Evolutionary conservation across 169 alveolate species (phyloP), one percentile per base, ranked within the genome.

Genomic region (Plasmodium gonderi): DNA sequence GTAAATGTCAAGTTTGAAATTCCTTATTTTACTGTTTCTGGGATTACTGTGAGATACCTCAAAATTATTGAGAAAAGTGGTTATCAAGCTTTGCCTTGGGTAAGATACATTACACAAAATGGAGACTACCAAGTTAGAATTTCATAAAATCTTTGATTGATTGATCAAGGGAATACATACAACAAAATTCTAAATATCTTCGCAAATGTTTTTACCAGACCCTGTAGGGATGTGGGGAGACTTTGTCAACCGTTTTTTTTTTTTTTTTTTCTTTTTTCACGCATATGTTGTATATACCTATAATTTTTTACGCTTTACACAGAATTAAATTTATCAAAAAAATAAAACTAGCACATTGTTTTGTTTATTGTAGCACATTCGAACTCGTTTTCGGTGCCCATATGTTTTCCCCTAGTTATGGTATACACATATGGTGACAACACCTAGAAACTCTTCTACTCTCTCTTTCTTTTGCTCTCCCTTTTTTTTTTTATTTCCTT

Each of bases 21-120:
- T 64, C 99, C 99, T n/a, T 99, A 99, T 92, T 99, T 98, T 97
- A 99, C 99, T 26, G 99, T 99, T 49, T 98, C 99, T n/a, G 99
- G 99, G 40, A 97, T 99, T 40, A 98, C 99, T 76, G 99, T 99
- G 36, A 97, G 99, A 80, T 99, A 99, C 95, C 98, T 99, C 60
- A 98, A 99, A 92, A 99, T 99, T 78, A 96, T 98, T 47, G 99
- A 99, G 91, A 99, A 98, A 94, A 94, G 98, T 85, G 99, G 99
- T 12, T 99, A 99, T 91, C 98, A 98, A 94, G 99, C 99, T 26
- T 97, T 98, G 26, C 99, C 99, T 7, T 99, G 99, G 99, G 99
- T 99, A 29, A 97, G 99, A 83, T 99, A 99, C 96, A 98, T 99
- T 90, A 99, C 99, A 2, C 98, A 98, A 83, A 98, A 98, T 91